These are phyloP conservation scores for Alternaria sp. DNA, from an alignment of 2,329 filamentous ascomycete genomes.

Conservation along the genomic window DNA sequence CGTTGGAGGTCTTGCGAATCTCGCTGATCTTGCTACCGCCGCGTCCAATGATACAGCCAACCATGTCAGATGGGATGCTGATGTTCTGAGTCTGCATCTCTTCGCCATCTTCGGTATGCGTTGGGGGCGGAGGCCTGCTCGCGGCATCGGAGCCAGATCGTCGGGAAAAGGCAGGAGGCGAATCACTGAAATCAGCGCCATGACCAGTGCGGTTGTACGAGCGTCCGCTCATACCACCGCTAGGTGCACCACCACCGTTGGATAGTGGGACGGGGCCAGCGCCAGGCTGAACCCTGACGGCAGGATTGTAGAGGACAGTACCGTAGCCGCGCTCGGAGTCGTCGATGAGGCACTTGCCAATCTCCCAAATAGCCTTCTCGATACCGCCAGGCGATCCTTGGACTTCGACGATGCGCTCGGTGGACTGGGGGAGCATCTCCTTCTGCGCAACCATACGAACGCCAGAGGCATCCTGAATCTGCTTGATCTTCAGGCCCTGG, in stretches of 20 bases:
- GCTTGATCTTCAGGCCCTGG: constrained; percentile 98
- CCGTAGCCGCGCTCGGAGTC: constrained; percentile 98
- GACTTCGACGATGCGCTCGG: constrained; percentile 96
- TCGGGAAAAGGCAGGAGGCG: constrained; percentile 72
- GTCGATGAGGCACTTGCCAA: constrained; percentile 97
- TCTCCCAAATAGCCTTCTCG: constrained; percentile 97
- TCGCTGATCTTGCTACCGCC: constrained; percentile 97
- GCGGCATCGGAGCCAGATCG: constrained; percentile 85
- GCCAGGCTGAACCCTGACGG: constrained; percentile 81
- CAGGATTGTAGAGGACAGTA: constrained; percentile 96
- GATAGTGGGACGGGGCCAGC: constrained; percentile 60
- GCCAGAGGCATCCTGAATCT: constrained; percentile 95
- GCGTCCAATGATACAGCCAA: constrained; percentile 98
- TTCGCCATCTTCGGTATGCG: constrained; percentile 94
- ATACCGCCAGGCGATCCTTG: constrained; percentile 95
- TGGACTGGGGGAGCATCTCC: constrained; percentile 99
- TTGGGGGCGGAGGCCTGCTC: constrained; percentile 77
- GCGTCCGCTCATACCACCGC: constrained; percentile 62
- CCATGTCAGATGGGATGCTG: constrained; percentile 99
- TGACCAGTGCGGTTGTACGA: constrained; percentile 93
- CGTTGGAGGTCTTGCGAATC: constrained; percentile 95
- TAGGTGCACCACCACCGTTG: constrained; percentile 63
- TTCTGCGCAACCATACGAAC: constrained; percentile 99
- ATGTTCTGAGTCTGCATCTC: constrained; percentile 99
- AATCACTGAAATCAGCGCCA: constrained; percentile 95